Conservation (phyloP, 192 early-diverging fungal genomes). For the Neocallimastix lanati region DNA sequence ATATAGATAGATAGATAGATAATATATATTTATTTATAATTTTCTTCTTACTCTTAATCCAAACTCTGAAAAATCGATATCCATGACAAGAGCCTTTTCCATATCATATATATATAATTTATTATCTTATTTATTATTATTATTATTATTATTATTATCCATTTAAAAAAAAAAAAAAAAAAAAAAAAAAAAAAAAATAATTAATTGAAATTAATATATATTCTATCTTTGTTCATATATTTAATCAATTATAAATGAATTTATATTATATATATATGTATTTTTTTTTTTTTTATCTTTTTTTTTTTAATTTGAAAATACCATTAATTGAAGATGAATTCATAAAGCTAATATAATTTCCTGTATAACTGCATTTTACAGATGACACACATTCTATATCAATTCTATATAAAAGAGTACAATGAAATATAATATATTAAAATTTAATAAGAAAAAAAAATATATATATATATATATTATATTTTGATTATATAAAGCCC, state of each 20-base stretch:
- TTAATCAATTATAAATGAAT: too few relatives aligned
- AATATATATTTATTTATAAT: neutral
- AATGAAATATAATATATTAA: too few relatives aligned
- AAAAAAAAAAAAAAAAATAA: too few relatives aligned
- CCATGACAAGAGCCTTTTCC: neutral
- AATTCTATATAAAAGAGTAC: too few relatives aligned
- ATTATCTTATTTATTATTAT: neutral
- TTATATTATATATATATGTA: too few relatives aligned
- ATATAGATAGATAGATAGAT: neutral
- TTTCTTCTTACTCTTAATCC: neutral
- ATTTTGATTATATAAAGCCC: too few relatives aligned
- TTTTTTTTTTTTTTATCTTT: too few relatives aligned
- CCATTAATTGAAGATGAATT: neutral
- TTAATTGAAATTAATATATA: too few relatives aligned
- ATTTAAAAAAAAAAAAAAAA: too few relatives aligned
- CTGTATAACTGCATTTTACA: neutral
- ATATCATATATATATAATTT: neutral
- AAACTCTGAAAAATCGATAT: neutral
- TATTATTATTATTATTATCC: neutral
- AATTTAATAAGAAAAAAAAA: neutral
- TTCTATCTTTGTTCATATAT: too few relatives aligned
- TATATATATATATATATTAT: neutral
- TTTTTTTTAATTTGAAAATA: too few relatives aligned
- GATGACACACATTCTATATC: neutral
- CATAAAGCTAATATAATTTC: neutral